Evolutionary conservation across 169 alveolate genomes (phyloP).

Genomic region (Fabrea salina): DNA sequence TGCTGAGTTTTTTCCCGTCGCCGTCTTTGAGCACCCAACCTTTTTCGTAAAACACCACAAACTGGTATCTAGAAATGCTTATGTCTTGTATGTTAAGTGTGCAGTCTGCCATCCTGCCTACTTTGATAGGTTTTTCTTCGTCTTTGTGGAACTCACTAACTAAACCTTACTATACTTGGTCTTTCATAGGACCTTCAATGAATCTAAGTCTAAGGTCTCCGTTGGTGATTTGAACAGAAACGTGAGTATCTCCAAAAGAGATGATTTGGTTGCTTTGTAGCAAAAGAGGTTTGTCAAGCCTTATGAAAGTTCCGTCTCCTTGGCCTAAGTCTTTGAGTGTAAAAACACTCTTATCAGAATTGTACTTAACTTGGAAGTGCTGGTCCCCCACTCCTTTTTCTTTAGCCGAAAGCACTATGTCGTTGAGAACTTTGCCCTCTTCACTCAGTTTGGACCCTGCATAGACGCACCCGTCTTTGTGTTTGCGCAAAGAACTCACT

Average conservation of each 20-base stretch:
- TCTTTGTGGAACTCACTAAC: neutral
- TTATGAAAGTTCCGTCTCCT: slow-evolving; percentile 65
- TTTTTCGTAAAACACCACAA: slow-evolving; percentile 39
- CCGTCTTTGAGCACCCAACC: slow-evolving; percentile 71
- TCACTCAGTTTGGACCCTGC: slow-evolving; percentile 34
- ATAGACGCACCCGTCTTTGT: slow-evolving; percentile 45
- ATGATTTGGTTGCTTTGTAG: slow-evolving; percentile 43
- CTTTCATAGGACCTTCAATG: slow-evolving; percentile 64
- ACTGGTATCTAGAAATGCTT: slow-evolving; percentile 45
- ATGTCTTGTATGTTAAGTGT: slow-evolving; percentile 47
- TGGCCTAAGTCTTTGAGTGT: slow-evolving; percentile 62
- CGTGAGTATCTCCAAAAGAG: slow-evolving; percentile 57
- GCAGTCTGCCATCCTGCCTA: slow-evolving; percentile 58
- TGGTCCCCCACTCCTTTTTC: slow-evolving; percentile 58
- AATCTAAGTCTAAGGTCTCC: slow-evolving; percentile 30
- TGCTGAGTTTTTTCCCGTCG: slow-evolving; percentile 49
- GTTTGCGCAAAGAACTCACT: slow-evolving; percentile 27
- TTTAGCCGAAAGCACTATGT: slow-evolving; percentile 48
- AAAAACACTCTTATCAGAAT: slow-evolving; percentile 40
- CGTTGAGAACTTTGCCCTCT: slow-evolving; percentile 37
- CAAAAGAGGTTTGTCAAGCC: slow-evolving; percentile 45
- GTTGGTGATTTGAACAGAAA: slow-evolving; percentile 36
- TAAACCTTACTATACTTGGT: slow-evolving; percentile 34
- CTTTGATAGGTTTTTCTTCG: slow-evolving; percentile 29
- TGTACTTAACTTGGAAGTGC: slow-evolving; percentile 64